These are phyloP conservation scores for Colletotrichum caudatum DNA, from an alignment of 2,329 filamentous ascomycete species.

Conservation along the genomic window DNA sequence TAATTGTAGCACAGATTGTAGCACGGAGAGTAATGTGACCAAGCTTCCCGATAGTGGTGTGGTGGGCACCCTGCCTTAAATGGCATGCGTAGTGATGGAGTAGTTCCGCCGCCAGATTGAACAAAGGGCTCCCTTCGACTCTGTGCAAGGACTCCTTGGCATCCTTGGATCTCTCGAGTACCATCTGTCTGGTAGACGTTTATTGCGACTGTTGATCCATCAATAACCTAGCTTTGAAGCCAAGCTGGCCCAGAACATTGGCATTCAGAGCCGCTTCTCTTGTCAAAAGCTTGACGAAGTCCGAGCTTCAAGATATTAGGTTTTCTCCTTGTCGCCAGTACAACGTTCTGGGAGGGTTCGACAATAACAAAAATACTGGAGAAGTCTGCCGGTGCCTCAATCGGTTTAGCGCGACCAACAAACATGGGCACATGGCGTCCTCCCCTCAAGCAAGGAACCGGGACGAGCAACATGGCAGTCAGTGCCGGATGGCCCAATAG, in stretches of 20 bases:
- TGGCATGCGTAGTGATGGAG: slow-evolving; percentile 25
- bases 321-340: neutral
- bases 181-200: slow-evolving; percentile 17
- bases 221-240: slow-evolving; percentile 28
- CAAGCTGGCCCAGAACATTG: slow-evolving; percentile 33
- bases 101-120: slow-evolving; percentile 38
- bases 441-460: slow-evolving; percentile 27
- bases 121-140: slow-evolving; percentile 9
- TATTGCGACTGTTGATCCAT: slow-evolving; percentile 25
- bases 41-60: slow-evolving; percentile 21
- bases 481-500: slow-evolving; percentile 31
- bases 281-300: slow-evolving; percentile 40
- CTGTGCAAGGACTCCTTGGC: slow-evolving; percentile 15
- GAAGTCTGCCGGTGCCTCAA: neutral
- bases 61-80: slow-evolving; percentile 27
- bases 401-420: slow-evolving; percentile 5
- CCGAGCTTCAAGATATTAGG: neutral
- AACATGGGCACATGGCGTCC: slow-evolving; percentile 9
- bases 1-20: slow-evolving; percentile 12
- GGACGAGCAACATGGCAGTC: slow-evolving; percentile 25
- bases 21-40: slow-evolving; percentile 29
- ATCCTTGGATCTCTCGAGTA: neutral
- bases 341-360: neutral
- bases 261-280: slow-evolving; percentile 52
- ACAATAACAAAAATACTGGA: neutral